Evolutionary conservation across 805 yeast genomes (phyloP).

Genomic region (Komagataella ulmi): DNA sequence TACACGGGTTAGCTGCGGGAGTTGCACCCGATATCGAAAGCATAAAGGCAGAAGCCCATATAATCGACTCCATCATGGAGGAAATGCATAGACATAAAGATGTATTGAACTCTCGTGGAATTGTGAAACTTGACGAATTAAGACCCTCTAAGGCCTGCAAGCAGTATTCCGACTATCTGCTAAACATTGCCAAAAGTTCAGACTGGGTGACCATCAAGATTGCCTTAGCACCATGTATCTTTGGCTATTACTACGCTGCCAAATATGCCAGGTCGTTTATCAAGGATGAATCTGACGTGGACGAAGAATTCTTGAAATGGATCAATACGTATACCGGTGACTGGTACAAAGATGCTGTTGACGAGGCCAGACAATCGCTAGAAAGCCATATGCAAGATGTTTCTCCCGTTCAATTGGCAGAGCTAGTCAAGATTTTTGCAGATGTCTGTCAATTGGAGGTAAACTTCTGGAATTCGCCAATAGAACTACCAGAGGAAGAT

Average conservation of each 20-base stretch:
- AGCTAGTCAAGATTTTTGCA: slow-evolving; percentile 42
- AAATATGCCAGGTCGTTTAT: slow-evolving; percentile 12
- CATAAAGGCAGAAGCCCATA: slow-evolving; percentile 33
- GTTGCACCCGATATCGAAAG: slow-evolving; percentile 43
- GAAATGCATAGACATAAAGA: slow-evolving; percentile 46
- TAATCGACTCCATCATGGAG: slow-evolving; percentile 33
- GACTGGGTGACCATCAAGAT: slow-evolving; percentile 55
- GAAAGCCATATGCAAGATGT: slow-evolving; percentile 27
- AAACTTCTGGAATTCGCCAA: slow-evolving; percentile 40
- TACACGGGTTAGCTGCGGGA: slow-evolving; percentile 51
- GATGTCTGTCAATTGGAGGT: slow-evolving; percentile 49
- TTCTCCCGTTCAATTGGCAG: slow-evolving; percentile 29
- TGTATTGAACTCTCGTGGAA: slow-evolving; percentile 30
- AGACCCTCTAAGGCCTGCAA: slow-evolving; percentile 42
- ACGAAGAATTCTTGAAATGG: slow-evolving; percentile 34
- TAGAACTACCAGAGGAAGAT: background rate
- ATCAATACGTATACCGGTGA: slow-evolving; percentile 45
- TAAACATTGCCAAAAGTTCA: slow-evolving; percentile 36
- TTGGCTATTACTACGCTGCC: slow-evolving; percentile 58
- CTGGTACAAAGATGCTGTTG: slow-evolving; percentile 41
- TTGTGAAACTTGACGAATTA: slow-evolving; percentile 30
- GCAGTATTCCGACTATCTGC: slow-evolving; percentile 47
- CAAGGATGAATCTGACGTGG: slow-evolving; percentile 16
- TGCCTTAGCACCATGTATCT: slow-evolving; percentile 63
- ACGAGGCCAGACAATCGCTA: slow-evolving; percentile 33